Conservation (phyloP, 805 yeast genomes). For the Metschnikowia matae region DNA sequence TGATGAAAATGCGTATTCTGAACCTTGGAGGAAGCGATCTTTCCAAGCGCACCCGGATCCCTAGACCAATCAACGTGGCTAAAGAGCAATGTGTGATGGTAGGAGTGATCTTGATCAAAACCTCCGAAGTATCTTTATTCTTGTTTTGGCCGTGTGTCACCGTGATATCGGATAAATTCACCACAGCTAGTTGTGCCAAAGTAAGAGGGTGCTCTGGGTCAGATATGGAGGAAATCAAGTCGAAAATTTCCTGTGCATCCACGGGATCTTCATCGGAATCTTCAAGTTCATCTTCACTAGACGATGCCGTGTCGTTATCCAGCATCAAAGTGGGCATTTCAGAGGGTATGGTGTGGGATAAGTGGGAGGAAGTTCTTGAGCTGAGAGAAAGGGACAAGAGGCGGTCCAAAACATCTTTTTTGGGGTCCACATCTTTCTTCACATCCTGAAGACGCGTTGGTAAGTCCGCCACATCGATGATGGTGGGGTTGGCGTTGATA, state of each 20-base stretch:
- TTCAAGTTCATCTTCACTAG: slow-evolving; percentile 14
- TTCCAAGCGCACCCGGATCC: slow-evolving; percentile 87
- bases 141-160: slow-evolving; percentile 54
- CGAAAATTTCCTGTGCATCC: slow-evolving; percentile 76
- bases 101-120: slow-evolving; percentile 84
- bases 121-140: slow-evolving; percentile 58
- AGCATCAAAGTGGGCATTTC: slow-evolving; percentile 26
- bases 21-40: slow-evolving; percentile 82
- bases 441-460: slow-evolving; percentile 55
- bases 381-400: slow-evolving; percentile 33
- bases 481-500: slow-evolving; percentile 87
- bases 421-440: slow-evolving; percentile 10
- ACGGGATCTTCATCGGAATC: slow-evolving; percentile 50
- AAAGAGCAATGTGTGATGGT: slow-evolving; percentile 96
- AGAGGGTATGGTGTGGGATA: slow-evolving; percentile 3
- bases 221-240: slow-evolving; percentile 17
- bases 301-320: slow-evolving; percentile 20
- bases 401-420: slow-evolving; percentile 21
- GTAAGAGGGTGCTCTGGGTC: slow-evolving; percentile 98
- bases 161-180: slow-evolving; percentile 73
- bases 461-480: slow-evolving; percentile 67
- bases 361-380: not conserved
- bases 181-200: slow-evolving; percentile 90
- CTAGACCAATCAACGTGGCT: slow-evolving; percentile 93
- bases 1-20: slow-evolving; percentile 72